Percentiles rank a stretch among this genome's conserved stretches.
phyloP scores from a whole-genome alignment of 2,329 filamentous ascomycete species.

The Bipolaris cookei region DNA sequence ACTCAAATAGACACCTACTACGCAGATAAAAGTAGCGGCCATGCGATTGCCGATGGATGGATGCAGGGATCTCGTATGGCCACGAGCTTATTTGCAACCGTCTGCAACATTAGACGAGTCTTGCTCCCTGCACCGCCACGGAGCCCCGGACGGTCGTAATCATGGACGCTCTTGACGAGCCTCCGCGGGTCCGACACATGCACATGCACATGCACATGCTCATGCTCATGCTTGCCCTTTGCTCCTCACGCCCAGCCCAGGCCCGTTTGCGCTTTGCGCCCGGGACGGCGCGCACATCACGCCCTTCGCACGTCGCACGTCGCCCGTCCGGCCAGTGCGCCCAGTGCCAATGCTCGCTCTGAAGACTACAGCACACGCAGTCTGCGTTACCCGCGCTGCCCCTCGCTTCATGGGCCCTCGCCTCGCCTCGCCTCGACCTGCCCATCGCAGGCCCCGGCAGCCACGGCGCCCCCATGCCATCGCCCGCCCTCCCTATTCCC shows the following conservation, averaged over 20 bases:
- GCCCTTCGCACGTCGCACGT: not conserved
- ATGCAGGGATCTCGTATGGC: constrained; percentile 15
- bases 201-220: no score
- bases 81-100: constrained; percentile 11
- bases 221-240: no score
- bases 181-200: not conserved
- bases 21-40: no score
- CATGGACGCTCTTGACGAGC: constrained; percentile 5
- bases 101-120: constrained; percentile 32
- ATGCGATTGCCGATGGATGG: constrained; percentile 12
- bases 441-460: constrained; percentile 11
- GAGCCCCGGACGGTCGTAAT: not conserved
- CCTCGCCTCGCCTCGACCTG: constrained; percentile 21
- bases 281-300: constrained; percentile 24
- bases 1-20: no score
- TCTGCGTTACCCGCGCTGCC: constrained; percentile 9
- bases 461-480: constrained; percentile 9
- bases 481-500: constrained; percentile 18
- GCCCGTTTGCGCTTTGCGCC: constrained; percentile 21
- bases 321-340: not conserved
- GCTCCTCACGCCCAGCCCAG: constrained; percentile 13
- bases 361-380: not conserved
- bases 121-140: not conserved
- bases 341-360: not conserved
- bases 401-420: constrained; percentile 14